Evolutionary conservation across 2,329 filamentous ascomycete genomes (phyloP).

Genomic region (Thielaviopsis musarum): DNA sequence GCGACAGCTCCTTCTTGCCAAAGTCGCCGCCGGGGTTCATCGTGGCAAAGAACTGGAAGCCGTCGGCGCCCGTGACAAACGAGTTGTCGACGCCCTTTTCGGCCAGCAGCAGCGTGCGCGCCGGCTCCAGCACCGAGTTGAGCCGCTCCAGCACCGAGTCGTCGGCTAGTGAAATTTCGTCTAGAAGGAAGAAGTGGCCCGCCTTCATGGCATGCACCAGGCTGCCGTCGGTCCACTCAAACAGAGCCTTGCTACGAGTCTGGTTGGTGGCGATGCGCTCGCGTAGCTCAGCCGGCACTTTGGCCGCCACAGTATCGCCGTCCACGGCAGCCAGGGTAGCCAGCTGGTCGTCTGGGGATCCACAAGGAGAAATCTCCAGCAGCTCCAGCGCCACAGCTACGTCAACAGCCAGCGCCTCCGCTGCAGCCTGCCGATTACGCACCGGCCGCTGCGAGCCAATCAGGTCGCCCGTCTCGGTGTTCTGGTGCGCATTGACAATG

Average conservation of each 20-base stretch:
- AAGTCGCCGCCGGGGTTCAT: conserved; percentile 99
- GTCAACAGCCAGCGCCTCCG: conserved; percentile 47
- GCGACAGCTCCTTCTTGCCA: conserved; percentile 92
- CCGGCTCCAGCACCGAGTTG: conserved; percentile 88
- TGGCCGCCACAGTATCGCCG: conserved; percentile 22
- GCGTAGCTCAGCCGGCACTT: conserved; percentile 30
- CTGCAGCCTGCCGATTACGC: conserved; percentile 61
- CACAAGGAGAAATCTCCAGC: conserved; percentile 14
- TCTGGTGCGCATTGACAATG: conserved; percentile 94
- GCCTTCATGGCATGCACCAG: conserved; percentile 85
- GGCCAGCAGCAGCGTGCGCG: conserved; percentile 70
- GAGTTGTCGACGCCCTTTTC: conserved; percentile 84
- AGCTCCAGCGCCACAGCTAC: conserved; percentile 33
- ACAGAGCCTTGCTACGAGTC: conserved; percentile 63
- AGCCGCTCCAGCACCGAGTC: conserved; percentile 92
- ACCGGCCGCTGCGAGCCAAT: conserved; percentile 91
- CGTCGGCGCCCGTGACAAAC: conserved; percentile 54
- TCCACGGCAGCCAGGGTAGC: conserved; percentile 30
- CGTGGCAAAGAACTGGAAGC: conserved; percentile 92
- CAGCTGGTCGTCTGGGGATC: conserved; percentile 13
- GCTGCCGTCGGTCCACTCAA: conserved; percentile 92
- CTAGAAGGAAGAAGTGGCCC: conserved; percentile 80
- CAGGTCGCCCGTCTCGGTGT: conserved; percentile 90
- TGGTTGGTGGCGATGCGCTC: conserved; percentile 30
- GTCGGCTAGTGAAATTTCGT: conserved; percentile 94